These are phyloP conservation scores for Globisporangium irregulare DNA, from an alignment of 352 stramenopile genomes.

Conservation along the genomic window DNA sequence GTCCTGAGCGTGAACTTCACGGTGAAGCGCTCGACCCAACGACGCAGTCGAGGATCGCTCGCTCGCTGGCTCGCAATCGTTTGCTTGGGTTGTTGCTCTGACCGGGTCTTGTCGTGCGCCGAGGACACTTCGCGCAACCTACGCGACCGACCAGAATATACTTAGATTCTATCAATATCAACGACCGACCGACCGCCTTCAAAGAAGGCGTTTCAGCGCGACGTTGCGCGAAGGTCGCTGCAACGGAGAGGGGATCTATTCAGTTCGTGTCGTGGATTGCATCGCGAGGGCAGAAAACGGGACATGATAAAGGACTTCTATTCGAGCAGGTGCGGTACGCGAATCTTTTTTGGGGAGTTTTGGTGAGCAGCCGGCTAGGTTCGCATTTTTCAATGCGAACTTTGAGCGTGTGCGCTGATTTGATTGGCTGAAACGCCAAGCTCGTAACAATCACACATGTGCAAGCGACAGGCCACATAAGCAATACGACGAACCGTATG, in stretches of 20 bases:
- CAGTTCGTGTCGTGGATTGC: conserved; percentile 16
- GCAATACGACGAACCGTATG: background rate
- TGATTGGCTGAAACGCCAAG: background rate
- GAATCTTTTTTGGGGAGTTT: background rate
- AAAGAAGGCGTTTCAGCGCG: conserved; percentile 14
- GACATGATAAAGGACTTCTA: background rate
- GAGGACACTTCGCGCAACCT: conserved; percentile 20
- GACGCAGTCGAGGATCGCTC: conserved; percentile 5
- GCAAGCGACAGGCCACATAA: background rate
- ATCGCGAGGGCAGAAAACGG: conserved; percentile 3
- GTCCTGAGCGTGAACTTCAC: background rate
- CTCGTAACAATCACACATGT: background rate
- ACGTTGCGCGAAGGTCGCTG: conserved; percentile 19
- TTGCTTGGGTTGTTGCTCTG: background rate
- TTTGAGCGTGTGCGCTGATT: background rate
- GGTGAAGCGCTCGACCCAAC: conserved; percentile 9
- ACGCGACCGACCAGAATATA: conserved; percentile 16
- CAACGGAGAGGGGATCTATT: conserved; percentile 17
- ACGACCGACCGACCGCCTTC: conserved; percentile 15
- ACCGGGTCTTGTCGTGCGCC: conserved; percentile 8
- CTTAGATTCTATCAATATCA: background rate
- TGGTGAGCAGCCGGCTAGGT: background rate
- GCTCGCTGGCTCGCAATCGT: background rate
- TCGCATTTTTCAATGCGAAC: background rate
- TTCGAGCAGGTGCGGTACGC: background rate